Evolutionary conservation across 805 yeast genomes (phyloP), one percentile per base, ranked within the genome.

Genomic region (Cyberlindnera euphorbiiphila): DNA sequence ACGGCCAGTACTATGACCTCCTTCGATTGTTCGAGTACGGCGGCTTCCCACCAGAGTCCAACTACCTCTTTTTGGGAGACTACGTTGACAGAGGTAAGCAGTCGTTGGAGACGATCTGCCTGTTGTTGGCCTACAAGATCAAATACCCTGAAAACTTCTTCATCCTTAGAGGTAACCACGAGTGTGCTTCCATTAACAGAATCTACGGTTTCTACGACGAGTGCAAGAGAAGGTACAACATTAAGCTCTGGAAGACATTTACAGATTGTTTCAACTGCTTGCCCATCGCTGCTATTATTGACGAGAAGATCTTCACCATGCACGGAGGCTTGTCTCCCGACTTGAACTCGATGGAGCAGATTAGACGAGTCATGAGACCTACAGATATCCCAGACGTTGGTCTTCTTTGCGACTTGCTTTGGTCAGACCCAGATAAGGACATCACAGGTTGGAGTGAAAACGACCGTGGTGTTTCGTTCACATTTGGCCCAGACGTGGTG

Each of bases 401-500:
- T 19, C 76, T 91, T 56, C 74, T 91, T 56, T 91, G 97, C 71
- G 98, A 91, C 65, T 74, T 91, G 63, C 75, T 91, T 56, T 91
- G 98, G 98, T 85, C 96, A 3, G 98, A 91, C 64, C 98, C 98
- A 18, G 98, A 91, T 65, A 91, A 93, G 66, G 97, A 89, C 65
- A 89, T 91, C 53, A 87, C 93, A 23, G 98, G 98, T 14, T 91
- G 98, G 98, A 83, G 94, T 54, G 98, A 93, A 69, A 91, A 93
- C 64, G 98, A 93, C 69, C 85, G 98, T 68, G 98, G 98, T 60
- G 98, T 91, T 45, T 88, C 97, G 18, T 91, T 89, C 65, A 91
- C 98, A n/a, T 91, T 93, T 67, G 98, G 98, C n/a, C 98, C 98
- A 9, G 98, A 91, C 63, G 98, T 91, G 37, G 98, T 91, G 37